Conservation (phyloP, 306 rosid species). For the Trifolium fragiferum region DNA sequence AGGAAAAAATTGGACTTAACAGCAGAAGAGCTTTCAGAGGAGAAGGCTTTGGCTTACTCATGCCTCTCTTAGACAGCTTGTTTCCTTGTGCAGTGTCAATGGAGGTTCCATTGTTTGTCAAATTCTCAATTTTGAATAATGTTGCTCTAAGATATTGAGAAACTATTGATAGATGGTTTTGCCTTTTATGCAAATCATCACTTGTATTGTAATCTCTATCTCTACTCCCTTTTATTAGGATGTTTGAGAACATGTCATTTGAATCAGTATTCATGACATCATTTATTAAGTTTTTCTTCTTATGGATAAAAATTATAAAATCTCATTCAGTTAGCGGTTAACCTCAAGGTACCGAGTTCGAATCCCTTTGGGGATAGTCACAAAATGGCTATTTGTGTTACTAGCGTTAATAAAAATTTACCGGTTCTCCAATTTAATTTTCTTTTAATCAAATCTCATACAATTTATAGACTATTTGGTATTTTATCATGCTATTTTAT, state of each 20-base stretch:
- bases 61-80: conserved; percentile 69
- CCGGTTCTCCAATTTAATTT: no score
- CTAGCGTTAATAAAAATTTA: no score
- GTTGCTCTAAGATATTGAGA: conserved; percentile 46
- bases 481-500: neutral
- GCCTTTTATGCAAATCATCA: conserved; percentile 38
- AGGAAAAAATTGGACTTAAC: conserved; percentile 91
- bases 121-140: conserved; percentile 63
- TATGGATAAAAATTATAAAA: neutral
- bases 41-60: conserved; percentile 89
- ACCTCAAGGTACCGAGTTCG: no score
- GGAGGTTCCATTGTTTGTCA: conserved; percentile 37
- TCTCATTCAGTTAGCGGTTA: neutral
- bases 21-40: conserved; percentile 86
- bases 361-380: no score
- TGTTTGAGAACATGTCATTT: conserved; percentile 38
- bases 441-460: neutral
- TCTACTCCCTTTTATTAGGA: conserved; percentile 23
- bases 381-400: no score
- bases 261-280: neutral
- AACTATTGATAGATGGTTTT: conserved; percentile 51
- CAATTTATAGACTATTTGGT: neutral
- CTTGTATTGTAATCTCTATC: conserved; percentile 32
- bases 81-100: neutral
- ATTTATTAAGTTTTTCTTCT: neutral